Evolutionary conservation across 768 basidiomycete genomes (phyloP), one percentile per base, ranked within the genome.

Genomic region (Clitopilus hobsonii): DNA sequence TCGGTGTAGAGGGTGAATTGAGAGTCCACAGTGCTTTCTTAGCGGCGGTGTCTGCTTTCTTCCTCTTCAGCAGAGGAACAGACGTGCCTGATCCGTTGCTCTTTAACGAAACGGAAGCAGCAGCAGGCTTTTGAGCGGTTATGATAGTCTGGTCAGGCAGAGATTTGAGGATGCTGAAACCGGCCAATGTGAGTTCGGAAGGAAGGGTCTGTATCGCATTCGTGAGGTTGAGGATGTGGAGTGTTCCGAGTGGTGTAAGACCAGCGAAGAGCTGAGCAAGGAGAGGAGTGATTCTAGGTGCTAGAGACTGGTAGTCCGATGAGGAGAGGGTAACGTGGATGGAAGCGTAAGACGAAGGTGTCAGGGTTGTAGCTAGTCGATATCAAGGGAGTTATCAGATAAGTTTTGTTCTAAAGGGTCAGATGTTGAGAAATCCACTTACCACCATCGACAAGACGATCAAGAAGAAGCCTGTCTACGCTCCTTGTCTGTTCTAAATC

Each of bases 1-100:
- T 74, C 0, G 89, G 83, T 3, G 89, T 82, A 0, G 84, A 77
- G 2, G 89, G 82, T 1, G 88, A 72, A 32, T 75, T 85, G 27
- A 95, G 76, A 0, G 91, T 77, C 95, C 95, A 97, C 29, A 98
- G 76, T 0, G 91, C 91, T 58, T 93, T 89, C 71, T 94, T 96
- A 49, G 87, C 82, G 7, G 89, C 86, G 56, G 83, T 76, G 61
- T 85, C 85, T 2, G 76, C 70, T 62, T 74, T 77, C 53, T 76
- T 76, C 60, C 76, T 83, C 53, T 74, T 80, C 22, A 79, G 78
- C 45, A 86, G 79, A 24, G 79, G 75, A 5, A 83, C 67, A 59
- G 76, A 54, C 71, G 74, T 51, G 69, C 76, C 32, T 3, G 58
- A 50, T 22, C 62, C 53, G 14, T 58, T 56, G 51, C 65, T 68